Conservation (phyloP, 2,329 filamentous ascomycete species). For the Fusarium sacchari region DNA sequence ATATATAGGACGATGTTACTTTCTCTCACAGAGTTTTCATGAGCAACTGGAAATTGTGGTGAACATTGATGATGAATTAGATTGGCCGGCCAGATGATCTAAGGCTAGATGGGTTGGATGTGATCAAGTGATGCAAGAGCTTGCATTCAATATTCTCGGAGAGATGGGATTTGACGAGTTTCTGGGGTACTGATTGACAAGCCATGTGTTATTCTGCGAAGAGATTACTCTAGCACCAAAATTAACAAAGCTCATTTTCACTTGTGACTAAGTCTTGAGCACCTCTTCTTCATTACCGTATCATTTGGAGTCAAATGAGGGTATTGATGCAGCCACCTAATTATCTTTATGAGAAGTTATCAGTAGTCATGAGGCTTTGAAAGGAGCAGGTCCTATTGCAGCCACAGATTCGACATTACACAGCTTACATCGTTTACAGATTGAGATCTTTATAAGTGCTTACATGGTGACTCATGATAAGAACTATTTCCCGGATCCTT, state of each 20-base stretch:
- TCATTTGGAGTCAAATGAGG: not conserved
- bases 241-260: not conserved
- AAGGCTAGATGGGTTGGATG: not conserved
- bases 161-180: rapidly evolving
- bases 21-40: not conserved
- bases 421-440: not conserved
- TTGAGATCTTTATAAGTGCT: not conserved
- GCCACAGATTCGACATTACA: rapidly evolving
- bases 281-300: not conserved
- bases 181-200: too few species aligned
- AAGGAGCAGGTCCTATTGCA: rapidly evolving
- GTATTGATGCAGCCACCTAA: rapidly evolving
- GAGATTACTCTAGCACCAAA: not conserved
- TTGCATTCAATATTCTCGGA: not conserved
- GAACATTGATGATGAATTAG: not conserved
- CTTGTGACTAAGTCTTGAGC: not conserved
- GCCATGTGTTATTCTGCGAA: rapidly evolving
- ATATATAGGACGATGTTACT: not conserved
- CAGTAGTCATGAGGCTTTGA: not conserved
- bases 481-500: not conserved
- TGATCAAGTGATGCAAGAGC: not conserved
- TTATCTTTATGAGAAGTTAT: rapidly evolving
- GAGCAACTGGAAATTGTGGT: not conserved
- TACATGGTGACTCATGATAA: not conserved
- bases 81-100: not conserved